Percentiles rank a stretch among this genome's conserved stretches.
Evolutionary conservation across 1,139 yeast species (phyloP).

Genomic region (Lodderomyces beijingensis): DNA sequence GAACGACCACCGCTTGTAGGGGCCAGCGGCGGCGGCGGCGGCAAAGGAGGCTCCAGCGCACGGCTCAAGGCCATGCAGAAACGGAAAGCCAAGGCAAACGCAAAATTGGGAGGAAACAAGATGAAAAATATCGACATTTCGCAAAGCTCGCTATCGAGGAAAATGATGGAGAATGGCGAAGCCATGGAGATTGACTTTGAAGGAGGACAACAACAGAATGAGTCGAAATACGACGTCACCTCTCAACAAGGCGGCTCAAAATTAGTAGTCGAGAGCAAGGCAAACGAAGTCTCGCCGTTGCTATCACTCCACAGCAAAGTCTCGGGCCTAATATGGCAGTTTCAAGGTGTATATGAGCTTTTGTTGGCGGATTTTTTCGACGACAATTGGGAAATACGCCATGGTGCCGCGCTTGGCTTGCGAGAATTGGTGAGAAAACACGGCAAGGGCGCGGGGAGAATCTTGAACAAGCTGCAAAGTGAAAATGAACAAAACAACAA

Average conservation of each 20-base stretch:
- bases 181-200: slow-evolving; percentile 15
- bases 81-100: slow-evolving; percentile 81
- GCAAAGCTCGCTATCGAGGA: slow-evolving; percentile 69
- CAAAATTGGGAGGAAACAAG: slow-evolving; percentile 54
- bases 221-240: slow-evolving; percentile 53
- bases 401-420: slow-evolving; percentile 91
- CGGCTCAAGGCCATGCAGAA: slow-evolving; percentile 91
- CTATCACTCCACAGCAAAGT: slow-evolving; percentile 73
- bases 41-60: slow-evolving; percentile 53
- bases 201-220: slow-evolving; percentile 12
- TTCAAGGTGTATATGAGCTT: slow-evolving; percentile 93
- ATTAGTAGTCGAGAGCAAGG: slow-evolving; percentile 77
- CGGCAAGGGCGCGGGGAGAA: slow-evolving; percentile 83
- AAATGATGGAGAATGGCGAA: slow-evolving; percentile 34
- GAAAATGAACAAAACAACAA: slow-evolving; percentile 67
- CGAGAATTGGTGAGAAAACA: slow-evolving; percentile 83
- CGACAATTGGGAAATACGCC: slow-evolving; percentile 92
- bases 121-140: slow-evolving; percentile 67
- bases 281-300: slow-evolving; percentile 64
- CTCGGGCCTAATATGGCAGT: slow-evolving; percentile 86
- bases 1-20: slow-evolving; percentile 4
- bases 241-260: slow-evolving; percentile 79
- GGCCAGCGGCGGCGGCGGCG: background rate
- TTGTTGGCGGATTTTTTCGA: slow-evolving; percentile 76
- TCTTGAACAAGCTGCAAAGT: slow-evolving; percentile 53